Evolutionary conservation across 352 stramenopile species (phyloP).

Genomic region (Phytopythium sindhum): DNA sequence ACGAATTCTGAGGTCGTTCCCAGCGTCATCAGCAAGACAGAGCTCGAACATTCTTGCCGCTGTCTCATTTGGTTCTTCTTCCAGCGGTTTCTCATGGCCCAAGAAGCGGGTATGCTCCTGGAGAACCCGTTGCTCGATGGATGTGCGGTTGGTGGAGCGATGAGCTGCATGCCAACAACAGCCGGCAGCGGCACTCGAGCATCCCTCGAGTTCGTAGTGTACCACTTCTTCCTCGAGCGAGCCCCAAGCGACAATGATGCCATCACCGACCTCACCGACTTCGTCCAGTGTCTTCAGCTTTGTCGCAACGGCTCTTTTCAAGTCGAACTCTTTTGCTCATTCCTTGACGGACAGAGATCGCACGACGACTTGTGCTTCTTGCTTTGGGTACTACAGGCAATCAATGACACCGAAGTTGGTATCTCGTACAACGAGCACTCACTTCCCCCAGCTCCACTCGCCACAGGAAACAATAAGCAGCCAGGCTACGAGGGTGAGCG

Average conservation of each 20-base stretch:
- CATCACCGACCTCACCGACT: slow-evolving; percentile 25
- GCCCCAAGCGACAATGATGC: slow-evolving; percentile 29
- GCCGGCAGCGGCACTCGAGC: neutral
- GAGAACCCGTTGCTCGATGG: slow-evolving; percentile 11
- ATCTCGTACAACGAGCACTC: slow-evolving; percentile 36
- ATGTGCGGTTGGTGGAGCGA: slow-evolving; percentile 8
- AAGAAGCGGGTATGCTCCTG: slow-evolving; percentile 33
- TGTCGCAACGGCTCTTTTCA: slow-evolving; percentile 25
- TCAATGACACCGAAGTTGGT: slow-evolving; percentile 40
- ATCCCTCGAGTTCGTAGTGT: slow-evolving; percentile 30
- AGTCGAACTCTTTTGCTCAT: slow-evolving; percentile 56
- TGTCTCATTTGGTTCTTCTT: slow-evolving; percentile 50
- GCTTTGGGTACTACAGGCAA: slow-evolving; percentile 49
- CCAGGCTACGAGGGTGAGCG: neutral
- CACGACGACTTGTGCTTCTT: slow-evolving; percentile 49
- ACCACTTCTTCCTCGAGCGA: slow-evolving; percentile 61
- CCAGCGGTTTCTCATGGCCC: slow-evolving; percentile 49
- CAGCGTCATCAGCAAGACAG: slow-evolving; percentile 19
- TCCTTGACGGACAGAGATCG: slow-evolving; percentile 33
- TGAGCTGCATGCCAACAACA: neutral
- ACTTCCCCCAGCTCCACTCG: neutral
- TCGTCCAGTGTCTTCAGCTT: slow-evolving; percentile 32
- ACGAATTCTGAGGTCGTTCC: slow-evolving; percentile 9
- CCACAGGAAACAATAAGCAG: neutral
- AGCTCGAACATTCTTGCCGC: slow-evolving; percentile 1